Evolutionary conservation across 2,329 filamentous ascomycete genomes (phyloP), one percentile per base, ranked within the genome.

Genomic region (Ophiognomonia clavigignenti-juglandacearum): DNA sequence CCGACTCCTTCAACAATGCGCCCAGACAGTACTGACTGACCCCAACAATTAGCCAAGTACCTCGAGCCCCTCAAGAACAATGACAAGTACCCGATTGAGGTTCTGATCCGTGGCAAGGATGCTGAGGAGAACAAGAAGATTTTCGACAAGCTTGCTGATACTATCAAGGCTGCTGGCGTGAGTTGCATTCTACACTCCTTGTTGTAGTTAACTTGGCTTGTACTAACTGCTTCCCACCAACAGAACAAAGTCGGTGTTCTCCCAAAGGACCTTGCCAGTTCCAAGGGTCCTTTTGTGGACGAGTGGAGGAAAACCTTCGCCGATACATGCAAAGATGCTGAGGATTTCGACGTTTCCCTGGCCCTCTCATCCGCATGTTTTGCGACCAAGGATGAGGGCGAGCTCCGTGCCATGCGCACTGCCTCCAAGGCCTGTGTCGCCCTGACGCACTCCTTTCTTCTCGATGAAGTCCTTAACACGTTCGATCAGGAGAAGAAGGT

Each of bases 401-500:
- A 98, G 68, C 75, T 98, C 56, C 88, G 92, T 56, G 85, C 88
- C 10, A 96, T 98, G 78, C 85, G 95, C 61, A 95, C 92, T 57
- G 90, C 92, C 4, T 93, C 93, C 46, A 87, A 93, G 62, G 92
- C 93, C 39, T 96, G 91, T 57, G 92, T 95, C 55, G 91, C 90
- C 49, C 74, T 97, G 51, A 95, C 97, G 84, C 89, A 89, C 42
- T 89, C 92, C 50, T 98, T 93, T 68, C 97, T 97, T 65, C 84
- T 98, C 55, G 93, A 98, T 62, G 91, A 96, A 65, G 97, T 98
- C 91, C 96, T 92, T 42, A 86, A 87, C 57, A 86, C 97, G 43
- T 81, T 98, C 51, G 93, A 98, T 61, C 86, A 91, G 56, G 95
- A 97, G 66, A 96, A 96, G 74, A 96, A 96, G 64, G 89, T 97